Evolutionary conservation across 2,329 filamentous ascomycete species (phyloP), one percentile per base, ranked within the genome.

Genomic region (Microsporum canis): DNA sequence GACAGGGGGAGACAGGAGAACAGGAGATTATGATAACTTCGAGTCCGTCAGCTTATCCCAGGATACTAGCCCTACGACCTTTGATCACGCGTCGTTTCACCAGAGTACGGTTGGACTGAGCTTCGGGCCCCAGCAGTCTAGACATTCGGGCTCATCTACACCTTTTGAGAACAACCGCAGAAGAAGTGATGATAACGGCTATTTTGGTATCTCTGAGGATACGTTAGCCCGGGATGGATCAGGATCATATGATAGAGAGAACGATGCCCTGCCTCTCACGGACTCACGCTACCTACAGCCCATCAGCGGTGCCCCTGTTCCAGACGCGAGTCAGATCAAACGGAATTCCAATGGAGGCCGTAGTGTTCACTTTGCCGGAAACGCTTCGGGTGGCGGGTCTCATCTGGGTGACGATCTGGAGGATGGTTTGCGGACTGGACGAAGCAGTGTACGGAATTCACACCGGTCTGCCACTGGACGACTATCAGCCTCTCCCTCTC

Each of bases 381-480:
- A 72, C 47, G 61, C 51, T 29, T 47, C 58, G 43, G 71, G 74
- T 47, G 71, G 74, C 34, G 73, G 70, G n/a, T 76, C 79, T 23
- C 77, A 79, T 60, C 73, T 84, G 38, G 83, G 83, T n/a, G 84
- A 87, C 71, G 80, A 87, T 69, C 69, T 86, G 55, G 88, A 92
- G 72, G 78, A 80, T 56, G 82, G 81, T 4, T 72, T 79, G 60
- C 75, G 77, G 51, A 72, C 79, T 5, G 72, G 63, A 29, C 66
- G 65, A 53, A 68, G 67, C 39, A 38, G 58, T 43, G 34, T 39
- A 34, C 55, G 55, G 3, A 41, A 39, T 31, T 41, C 36, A 17
- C 55, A 57, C 27, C 33, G 57, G 43, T 33, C 55, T 36, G 68
- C 74, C 56, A 72, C 75, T 59, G 77, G 81, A 51, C 87, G 87